A percentile compares a stretch with the other conserved stretches of the same genome.
Conservation (phyloP, 495 filamentous ascomycete species). For the Aspergillus cavernicola region DNA sequence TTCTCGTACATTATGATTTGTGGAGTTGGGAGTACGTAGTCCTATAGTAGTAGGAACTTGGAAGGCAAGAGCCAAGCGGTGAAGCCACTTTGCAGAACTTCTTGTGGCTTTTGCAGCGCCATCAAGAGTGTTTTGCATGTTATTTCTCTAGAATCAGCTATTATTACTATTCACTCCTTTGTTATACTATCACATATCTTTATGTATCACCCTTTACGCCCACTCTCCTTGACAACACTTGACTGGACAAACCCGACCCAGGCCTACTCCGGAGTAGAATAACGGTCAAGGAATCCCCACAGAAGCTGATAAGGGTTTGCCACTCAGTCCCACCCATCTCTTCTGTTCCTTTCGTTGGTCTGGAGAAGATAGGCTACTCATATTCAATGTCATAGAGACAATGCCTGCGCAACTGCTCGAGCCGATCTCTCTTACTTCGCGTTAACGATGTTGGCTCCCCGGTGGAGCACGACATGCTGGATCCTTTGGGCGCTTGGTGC, state of each 20-base stretch:
- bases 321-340: background rate
- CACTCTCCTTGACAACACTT: no score
- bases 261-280: no score
- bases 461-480: conserved; percentile 15
- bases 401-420: conserved; percentile 8
- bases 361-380: background rate
- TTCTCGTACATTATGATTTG: conserved; percentile 17
- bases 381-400: background rate
- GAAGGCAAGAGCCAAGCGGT: background rate
- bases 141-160: background rate
- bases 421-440: background rate
- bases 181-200: background rate
- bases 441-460: conserved; percentile 8
- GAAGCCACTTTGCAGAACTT: background rate
- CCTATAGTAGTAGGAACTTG: background rate
- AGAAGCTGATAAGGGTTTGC: conserved; percentile 6
- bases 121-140: background rate
- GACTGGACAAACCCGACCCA: background rate
- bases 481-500: conserved; percentile 10
- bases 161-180: background rate
- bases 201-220: background rate
- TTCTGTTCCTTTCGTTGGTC: background rate
- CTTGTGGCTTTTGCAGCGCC: background rate
- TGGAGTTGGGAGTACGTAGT: no score
- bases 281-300: background rate